These are phyloP conservation scores for Corymbia maculata DNA, from an alignment of 345 rosid species.

Conservation along the genomic window DNA sequence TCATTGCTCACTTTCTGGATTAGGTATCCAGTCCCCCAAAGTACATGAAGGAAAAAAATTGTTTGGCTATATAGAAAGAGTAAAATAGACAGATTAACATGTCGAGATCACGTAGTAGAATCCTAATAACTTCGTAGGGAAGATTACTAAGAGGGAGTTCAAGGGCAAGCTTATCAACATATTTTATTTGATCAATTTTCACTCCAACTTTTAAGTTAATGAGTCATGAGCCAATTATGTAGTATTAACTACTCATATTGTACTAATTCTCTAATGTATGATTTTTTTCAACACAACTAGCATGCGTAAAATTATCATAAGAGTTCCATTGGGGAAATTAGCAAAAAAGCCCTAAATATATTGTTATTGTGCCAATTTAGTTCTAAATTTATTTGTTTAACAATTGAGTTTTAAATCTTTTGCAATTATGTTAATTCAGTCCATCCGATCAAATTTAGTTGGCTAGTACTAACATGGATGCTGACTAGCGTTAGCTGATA, in stretches of 20 bases:
- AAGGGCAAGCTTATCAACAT: not conserved
- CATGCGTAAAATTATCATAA: not conserved
- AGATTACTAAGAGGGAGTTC: not conserved
- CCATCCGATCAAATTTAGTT: no score
- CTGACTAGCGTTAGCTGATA: no score
- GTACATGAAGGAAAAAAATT: not conserved
- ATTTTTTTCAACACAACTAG: not conserved
- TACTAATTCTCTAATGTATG: not conserved
- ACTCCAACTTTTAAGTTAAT: no score
- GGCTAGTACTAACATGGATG: no score
- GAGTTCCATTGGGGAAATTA: not conserved
- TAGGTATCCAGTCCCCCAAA: not conserved
- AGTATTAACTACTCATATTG: no score
- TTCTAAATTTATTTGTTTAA: no score
- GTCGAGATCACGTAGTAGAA: no score
- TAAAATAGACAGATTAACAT: not conserved
- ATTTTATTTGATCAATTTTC: accelerated
- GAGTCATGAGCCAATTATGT: not conserved
- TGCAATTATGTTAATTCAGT: no score
- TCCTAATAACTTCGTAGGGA: not conserved
- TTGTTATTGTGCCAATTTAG: no score
- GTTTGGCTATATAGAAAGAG: not conserved
- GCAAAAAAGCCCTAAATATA: no score
- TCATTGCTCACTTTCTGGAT: no score
- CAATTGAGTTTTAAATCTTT: no score